phyloP scores from a whole-genome alignment of 2,329 filamentous ascomycete genomes.

The Aspergillus novofumigatus region DNA sequence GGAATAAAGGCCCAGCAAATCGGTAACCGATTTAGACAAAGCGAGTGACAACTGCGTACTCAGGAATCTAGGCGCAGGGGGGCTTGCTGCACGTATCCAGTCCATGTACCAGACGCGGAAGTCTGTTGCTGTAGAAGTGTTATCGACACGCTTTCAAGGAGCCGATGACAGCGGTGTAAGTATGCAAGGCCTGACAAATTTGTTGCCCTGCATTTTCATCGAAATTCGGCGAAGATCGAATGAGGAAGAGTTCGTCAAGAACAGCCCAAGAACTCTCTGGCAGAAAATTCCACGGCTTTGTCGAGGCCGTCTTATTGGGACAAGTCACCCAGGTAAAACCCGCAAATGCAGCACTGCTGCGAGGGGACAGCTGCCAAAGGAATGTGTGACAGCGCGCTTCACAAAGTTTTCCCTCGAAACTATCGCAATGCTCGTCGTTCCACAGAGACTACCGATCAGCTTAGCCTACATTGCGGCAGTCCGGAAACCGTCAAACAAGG shows the following conservation, averaged over 20 bases:
- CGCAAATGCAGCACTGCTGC: constrained; percentile 6
- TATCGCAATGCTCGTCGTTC: constrained; percentile 10
- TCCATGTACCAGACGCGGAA: background rate
- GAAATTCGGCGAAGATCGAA: background rate
- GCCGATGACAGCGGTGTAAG: background rate
- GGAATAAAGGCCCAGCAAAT: background rate
- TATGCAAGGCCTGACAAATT: background rate
- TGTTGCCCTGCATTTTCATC: background rate
- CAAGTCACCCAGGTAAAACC: background rate
- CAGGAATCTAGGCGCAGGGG: background rate
- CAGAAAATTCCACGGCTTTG: background rate
- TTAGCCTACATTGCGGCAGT: constrained; percentile 17
- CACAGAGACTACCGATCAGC: constrained; percentile 14
- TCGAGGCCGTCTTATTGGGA: background rate
- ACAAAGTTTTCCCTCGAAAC: constrained; percentile 8
- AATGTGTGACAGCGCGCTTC: constrained; percentile 17
- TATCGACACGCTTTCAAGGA: background rate
- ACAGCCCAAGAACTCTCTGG: background rate
- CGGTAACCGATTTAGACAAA: background rate
- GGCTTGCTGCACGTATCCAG: background rate
- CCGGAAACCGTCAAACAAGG: constrained; percentile 18
- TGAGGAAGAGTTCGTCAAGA: background rate
- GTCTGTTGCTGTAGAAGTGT: background rate
- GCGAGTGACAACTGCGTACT: background rate
- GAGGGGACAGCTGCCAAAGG: constrained; percentile 9